These are phyloP conservation scores for Cordyceps fumosorosea DNA, from an alignment of 2,329 filamentous ascomycete genomes.

Conservation along the genomic window DNA sequence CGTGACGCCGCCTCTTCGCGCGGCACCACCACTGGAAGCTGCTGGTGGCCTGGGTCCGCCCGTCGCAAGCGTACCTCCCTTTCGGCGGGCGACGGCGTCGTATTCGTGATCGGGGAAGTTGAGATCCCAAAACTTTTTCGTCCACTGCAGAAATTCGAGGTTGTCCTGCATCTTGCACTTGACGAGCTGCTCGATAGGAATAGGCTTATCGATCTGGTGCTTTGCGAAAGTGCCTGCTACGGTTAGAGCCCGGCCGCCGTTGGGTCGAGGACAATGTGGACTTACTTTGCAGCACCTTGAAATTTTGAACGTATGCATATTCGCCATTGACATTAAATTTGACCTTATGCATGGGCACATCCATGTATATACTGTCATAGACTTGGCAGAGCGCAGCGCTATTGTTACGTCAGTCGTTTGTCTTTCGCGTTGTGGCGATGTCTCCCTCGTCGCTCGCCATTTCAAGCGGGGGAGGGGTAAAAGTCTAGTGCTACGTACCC, in stretches of 20 bases:
- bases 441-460: slow-evolving; percentile 3
- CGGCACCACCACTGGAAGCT: slow-evolving; percentile 43
- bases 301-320: slow-evolving; percentile 97
- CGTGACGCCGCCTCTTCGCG: slow-evolving; percentile 52
- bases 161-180: slow-evolving; percentile 99
- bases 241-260: slow-evolving; percentile 7
- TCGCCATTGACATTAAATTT: slow-evolving; percentile 98
- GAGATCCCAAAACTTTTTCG: slow-evolving; percentile 95
- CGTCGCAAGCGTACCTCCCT: slow-evolving; percentile 60
- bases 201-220: slow-evolving; percentile 81
- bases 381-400: slow-evolving; percentile 95
- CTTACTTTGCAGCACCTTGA: slow-evolving; percentile 94
- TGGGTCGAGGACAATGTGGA: neutral
- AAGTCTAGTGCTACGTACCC: slow-evolving; percentile 55
- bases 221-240: slow-evolving; percentile 68
- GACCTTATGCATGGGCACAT: slow-evolving; percentile 90
- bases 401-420: slow-evolving; percentile 17
- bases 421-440: neutral
- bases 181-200: slow-evolving; percentile 80
- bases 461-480: slow-evolving; percentile 17
- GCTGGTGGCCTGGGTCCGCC: slow-evolving; percentile 40
- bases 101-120: slow-evolving; percentile 97
- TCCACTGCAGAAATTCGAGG: slow-evolving; percentile 96
- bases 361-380: slow-evolving; percentile 95
- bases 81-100: slow-evolving; percentile 79